Evolutionary conservation across 371 early-diverging fungal species (phyloP), one percentile per base, ranked within the genome.

Genomic region (Rhizomucor pusillus): DNA sequence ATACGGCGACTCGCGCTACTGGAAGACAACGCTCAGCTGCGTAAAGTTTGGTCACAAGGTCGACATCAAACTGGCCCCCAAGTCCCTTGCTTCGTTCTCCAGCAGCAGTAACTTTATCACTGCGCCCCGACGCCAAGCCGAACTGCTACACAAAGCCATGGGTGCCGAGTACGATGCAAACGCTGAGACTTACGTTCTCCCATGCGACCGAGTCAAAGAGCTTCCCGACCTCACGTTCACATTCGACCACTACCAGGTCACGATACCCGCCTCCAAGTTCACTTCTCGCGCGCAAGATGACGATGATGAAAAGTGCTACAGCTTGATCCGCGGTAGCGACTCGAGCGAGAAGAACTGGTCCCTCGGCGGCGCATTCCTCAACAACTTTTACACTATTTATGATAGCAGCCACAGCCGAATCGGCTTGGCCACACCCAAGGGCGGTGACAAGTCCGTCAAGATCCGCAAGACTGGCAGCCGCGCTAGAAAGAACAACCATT

Each of bases 1-100:
- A 19, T 71, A 65, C 47, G 67, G 73, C 25, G 53, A 52, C 11
- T 67, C 71, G 5, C 71, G 67, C 18, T 77, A 67, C 50, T 77
- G 77, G 77, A 77, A 77, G 41, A 61, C 71, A n/a, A 60, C 57
- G 23, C 43, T 77, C 36, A 71, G 54, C 20, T 73, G 67, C 47
- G 67, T 73, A 16, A 71, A 66, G 19, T 56, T 76, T n/a, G 69
- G 73, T 13, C 40, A 63, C 36, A 47, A 56, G 43, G 61, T 63
- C 4, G 73, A 76, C 50, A 56, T 76, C 47, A 73, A 72, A 25
- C 59, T 73, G 3, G 65, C 66, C 1, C 63, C 48, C 6, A 70
- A 70, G 40, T 55, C 77, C 23, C 57, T 71, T 45, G 73, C 71
- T 13, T 61, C 69, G 0, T 57, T 76, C 23, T 65, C 62, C 13